phyloP scores from a whole-genome alignment of 108 stramenopile species.

The Nitzschia putrida region DNA sequence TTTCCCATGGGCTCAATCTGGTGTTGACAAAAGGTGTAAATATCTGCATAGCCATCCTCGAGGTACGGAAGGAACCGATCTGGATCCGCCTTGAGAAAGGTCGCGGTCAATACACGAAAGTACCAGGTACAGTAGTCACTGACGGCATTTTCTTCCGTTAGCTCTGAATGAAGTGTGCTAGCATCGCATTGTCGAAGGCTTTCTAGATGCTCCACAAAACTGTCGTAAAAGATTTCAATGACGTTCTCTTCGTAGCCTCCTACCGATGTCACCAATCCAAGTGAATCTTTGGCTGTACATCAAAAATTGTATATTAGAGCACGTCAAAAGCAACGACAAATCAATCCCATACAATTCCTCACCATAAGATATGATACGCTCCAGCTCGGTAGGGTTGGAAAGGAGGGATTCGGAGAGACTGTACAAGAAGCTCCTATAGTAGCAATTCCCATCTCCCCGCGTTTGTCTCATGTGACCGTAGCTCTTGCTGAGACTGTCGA shows the following conservation, averaged over 20 bases:
- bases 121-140: slow-evolving; percentile 88
- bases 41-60: slow-evolving; percentile 41
- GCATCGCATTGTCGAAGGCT: slow-evolving; percentile 31
- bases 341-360: slow-evolving; percentile 2
- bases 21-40: slow-evolving; percentile 62
- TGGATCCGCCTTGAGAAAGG: slow-evolving; percentile 70
- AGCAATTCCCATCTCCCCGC: slow-evolving; percentile 95
- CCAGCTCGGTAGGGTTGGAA: slow-evolving; percentile 8
- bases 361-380: slow-evolving; percentile 27
- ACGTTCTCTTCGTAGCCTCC: slow-evolving; percentile 72
- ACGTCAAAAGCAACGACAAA: neutral
- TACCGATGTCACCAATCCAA: slow-evolving; percentile 17
- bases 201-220: slow-evolving; percentile 61
- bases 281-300: slow-evolving; percentile 40
- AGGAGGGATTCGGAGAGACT: slow-evolving; percentile 66
- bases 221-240: slow-evolving; percentile 78
- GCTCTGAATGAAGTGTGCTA: slow-evolving; percentile 34
- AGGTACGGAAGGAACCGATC: slow-evolving; percentile 72
- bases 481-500: slow-evolving; percentile 41
- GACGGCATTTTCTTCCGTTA: slow-evolving; percentile 70
- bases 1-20: slow-evolving; percentile 86
- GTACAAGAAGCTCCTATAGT: slow-evolving; percentile 90
- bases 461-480: slow-evolving; percentile 71
- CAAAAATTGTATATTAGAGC: neutral
- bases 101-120: slow-evolving; percentile 72